Evolutionary conservation across 2,329 filamentous ascomycete species (phyloP).

Genomic region (Sarocladium strictum): DNA sequence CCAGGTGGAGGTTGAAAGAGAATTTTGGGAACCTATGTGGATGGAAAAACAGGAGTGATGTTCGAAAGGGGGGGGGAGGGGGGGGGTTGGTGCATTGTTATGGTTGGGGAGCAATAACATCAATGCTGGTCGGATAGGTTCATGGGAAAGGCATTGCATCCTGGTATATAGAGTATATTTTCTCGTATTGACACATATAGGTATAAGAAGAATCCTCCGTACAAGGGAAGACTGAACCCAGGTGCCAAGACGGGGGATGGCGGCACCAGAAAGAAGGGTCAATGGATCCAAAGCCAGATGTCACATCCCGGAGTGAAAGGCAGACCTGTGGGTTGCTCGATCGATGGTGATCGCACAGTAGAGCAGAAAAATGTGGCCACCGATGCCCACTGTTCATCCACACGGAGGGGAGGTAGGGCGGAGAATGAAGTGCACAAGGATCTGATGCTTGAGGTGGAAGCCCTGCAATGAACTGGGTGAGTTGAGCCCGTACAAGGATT

Average conservation of each 20-base stretch:
- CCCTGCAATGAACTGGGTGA: background rate
- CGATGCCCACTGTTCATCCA: background rate
- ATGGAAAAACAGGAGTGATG: too few relatives aligned
- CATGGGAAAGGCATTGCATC: background rate
- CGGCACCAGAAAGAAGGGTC: background rate
- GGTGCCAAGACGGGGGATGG: conserved; percentile 5
- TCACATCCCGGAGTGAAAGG: background rate
- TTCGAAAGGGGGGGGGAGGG: background rate
- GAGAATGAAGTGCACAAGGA: conserved; percentile 2
- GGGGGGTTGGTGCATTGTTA: background rate
- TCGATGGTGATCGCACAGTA: conserved; percentile 1
- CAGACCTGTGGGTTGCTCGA: background rate
- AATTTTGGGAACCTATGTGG: too few relatives aligned
- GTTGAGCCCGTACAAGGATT: background rate
- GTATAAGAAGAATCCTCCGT: too few relatives aligned
- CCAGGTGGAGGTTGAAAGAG: background rate
- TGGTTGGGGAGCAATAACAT: background rate
- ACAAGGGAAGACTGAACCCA: background rate
- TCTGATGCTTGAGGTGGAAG: conserved; percentile 7
- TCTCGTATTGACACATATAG: too few relatives aligned
- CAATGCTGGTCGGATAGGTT: background rate
- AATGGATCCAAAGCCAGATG: background rate
- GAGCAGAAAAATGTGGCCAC: background rate
- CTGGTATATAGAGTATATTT: background rate
- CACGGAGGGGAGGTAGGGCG: background rate